Evolutionary conservation across 495 filamentous ascomycete species (phyloP), one percentile per base, ranked within the genome.

Genomic region (Lasiosphaeris hirsuta): DNA sequence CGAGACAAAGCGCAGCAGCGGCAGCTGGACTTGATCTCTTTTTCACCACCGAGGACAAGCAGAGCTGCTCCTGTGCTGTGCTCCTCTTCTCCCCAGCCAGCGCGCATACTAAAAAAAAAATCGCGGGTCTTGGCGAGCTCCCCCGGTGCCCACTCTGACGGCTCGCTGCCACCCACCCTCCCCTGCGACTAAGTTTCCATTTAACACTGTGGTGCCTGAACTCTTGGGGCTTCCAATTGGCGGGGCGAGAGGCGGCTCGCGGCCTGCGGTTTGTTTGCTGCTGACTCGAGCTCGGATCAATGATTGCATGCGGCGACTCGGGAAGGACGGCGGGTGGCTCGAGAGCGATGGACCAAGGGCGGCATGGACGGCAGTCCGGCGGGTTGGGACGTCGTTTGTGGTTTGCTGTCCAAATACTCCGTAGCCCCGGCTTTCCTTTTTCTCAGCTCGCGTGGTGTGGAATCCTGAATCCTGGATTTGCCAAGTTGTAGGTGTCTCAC

Each of bases 41-140:
- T 37, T 14, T 38, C 10, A 7, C 14, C 15, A 14, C 15, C 41
- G 18, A 43, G 15, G 41, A 15, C 41, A 43, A 9, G 41, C 14
- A 7, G 4, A 41, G 13, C 38, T 13, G 35, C 23, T 30, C 34
- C n/a, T n/a, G n/a, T n/a, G n/a, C n/a, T n/a, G n/a, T n/a, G n/a
- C n/a, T n/a, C n/a, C n/a, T n/a, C n/a, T n/a, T 17, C 39, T 46
- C 30, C 18, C 44, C 41, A 45, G 40, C 37, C 37, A 11, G 33
- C n/a, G n/a, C 15, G 14, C n/a, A 36, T 41, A 64, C 62, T 44
- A 56, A 59, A 65, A 63, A 61, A 64, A 64, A 61, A 44, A 44
- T 54, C 56, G 50, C 39, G 47, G 56, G 42, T 10, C 62, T 65
- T 62, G 62, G 62, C 62, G 13, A n/a, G 50, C 13, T 42, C 10